These are phyloP conservation scores for Fragaria iinumae DNA, from an alignment of 306 rosid genomes.

Conservation along the genomic window DNA sequence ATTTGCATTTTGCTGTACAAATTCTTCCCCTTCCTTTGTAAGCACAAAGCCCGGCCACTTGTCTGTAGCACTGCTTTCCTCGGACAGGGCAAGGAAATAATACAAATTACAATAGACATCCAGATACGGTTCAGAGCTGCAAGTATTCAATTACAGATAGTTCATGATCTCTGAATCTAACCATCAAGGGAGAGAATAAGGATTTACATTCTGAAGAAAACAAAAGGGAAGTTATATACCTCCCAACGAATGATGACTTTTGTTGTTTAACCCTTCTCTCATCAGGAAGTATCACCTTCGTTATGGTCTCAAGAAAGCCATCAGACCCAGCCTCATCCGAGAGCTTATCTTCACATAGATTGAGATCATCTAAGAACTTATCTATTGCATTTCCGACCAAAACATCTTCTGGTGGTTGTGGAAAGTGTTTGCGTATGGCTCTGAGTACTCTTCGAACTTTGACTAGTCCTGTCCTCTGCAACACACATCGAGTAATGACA, in stretches of 20 bases:
- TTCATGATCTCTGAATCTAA: constrained; percentile 7
- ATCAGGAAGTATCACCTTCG: constrained; percentile 63
- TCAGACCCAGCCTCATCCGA: constrained; percentile 96
- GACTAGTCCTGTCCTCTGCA: constrained; percentile 85
- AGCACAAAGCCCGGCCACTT: constrained; percentile 97
- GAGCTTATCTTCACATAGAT: constrained; percentile 86
- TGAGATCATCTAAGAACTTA: constrained; percentile 80
- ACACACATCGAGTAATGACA: constrained; percentile 24
- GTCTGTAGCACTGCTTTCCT: constrained; percentile 96
- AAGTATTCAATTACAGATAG: constrained; percentile 32
- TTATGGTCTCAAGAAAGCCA: constrained; percentile 82
- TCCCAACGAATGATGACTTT: constrained; percentile 53
- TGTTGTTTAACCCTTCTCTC: constrained; percentile 69
- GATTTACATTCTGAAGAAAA: not conserved
- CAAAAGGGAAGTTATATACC: constrained; percentile 38
- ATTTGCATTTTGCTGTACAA: constrained; percentile 83
- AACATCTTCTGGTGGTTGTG: constrained; percentile 83
- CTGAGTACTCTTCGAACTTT: constrained; percentile 92
- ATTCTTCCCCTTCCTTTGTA: constrained; percentile 96
- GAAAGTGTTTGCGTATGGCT: constrained; percentile 89
- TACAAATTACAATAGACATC: constrained; percentile 88
- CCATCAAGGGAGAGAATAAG: constrained; percentile 26
- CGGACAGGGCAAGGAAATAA: constrained; percentile 88
- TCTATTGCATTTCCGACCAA: constrained; percentile 83
- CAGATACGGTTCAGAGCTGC: constrained; percentile 90